phyloP scores from a whole-genome alignment of 2,329 filamentous ascomycete genomes.

The Biscogniauxia sp. region DNA sequence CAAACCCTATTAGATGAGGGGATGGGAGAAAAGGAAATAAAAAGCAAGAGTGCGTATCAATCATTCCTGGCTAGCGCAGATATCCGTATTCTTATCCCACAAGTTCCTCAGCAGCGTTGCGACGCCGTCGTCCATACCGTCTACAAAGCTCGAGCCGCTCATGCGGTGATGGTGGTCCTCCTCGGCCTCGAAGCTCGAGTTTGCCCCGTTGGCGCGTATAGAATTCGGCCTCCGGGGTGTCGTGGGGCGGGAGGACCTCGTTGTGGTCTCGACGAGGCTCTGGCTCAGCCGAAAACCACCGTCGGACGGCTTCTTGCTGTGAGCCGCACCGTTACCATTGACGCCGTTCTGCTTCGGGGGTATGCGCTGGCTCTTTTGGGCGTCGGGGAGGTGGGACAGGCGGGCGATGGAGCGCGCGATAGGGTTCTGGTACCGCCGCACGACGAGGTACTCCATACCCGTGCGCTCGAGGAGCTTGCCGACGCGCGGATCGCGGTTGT shows the following conservation, averaged over 20 bases:
- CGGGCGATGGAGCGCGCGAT: conserved; percentile 61
- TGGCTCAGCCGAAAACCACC: conserved; percentile 38
- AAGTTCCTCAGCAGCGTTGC: conserved; percentile 53
- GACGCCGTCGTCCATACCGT: conserved; percentile 50
- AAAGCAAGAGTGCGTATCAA: too few relatives aligned
- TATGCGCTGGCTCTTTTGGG: conserved; percentile 50
- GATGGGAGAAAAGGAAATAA: too few relatives aligned
- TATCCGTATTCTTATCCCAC: conserved; percentile 61
- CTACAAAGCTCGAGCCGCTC: conserved; percentile 50
- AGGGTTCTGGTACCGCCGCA: conserved; percentile 69
- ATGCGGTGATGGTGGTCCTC: conserved; percentile 41
- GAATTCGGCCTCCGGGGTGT: conserved; percentile 37
- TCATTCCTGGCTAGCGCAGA: conserved; percentile 53
- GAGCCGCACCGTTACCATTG: conserved; percentile 38
- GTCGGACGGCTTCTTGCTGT: conserved; percentile 28
- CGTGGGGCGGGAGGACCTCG: conserved; percentile 25
- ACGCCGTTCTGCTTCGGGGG: conserved; percentile 36
- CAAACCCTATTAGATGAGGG: too few relatives aligned
- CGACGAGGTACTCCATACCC: conserved; percentile 71
- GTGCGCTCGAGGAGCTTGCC: conserved; percentile 66
- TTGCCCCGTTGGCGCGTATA: conserved; percentile 37
- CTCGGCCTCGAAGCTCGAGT: conserved; percentile 47
- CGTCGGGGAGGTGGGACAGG: conserved; percentile 50
- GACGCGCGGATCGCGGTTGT: conserved; percentile 61
- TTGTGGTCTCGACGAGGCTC: conserved; percentile 35